Conservation (phyloP, 2,329 filamentous ascomycete species). For the Byssothecium circinans region DNA sequence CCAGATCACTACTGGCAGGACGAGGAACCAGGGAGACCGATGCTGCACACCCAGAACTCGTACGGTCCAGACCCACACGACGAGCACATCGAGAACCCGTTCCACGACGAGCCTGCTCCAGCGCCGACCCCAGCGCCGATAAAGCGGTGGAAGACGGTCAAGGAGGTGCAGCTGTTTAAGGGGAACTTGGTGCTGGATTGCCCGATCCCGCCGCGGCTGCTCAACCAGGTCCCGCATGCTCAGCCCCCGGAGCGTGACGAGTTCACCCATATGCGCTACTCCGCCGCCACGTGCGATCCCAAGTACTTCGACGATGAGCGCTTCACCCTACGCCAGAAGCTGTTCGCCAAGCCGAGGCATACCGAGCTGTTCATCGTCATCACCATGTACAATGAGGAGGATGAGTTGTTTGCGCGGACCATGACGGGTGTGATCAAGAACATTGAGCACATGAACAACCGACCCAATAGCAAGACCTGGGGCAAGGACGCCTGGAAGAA, state of each 20-base stretch:
- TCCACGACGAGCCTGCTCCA: conserved; percentile 48
- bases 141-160: conserved; percentile 96
- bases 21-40: conserved; percentile 72
- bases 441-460: conserved; percentile 95
- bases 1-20: conserved; percentile 64
- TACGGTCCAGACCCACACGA: conserved; percentile 63
- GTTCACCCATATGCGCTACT: conserved; percentile 88
- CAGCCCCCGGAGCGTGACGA: conserved; percentile 78
- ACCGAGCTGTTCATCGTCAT: conserved; percentile 96
- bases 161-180: conserved; percentile 95
- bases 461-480: conserved; percentile 94
- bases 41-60: conserved; percentile 65
- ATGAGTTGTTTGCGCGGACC: conserved; percentile 90
- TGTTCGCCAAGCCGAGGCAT: conserved; percentile 89
- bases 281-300: conserved; percentile 92
- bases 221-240: conserved; percentile 86
- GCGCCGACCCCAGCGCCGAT: conserved; percentile 60
- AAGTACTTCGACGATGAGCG: conserved; percentile 83
- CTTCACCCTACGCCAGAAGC: conserved; percentile 86
- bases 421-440: conserved; percentile 99
- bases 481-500: conserved; percentile 99
- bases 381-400: conserved; percentile 99
- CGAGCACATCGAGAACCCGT: conserved; percentile 44
- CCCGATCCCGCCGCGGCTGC: conserved; percentile 83
- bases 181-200: conserved; percentile 97